A percentile compares a stretch with the other conserved stretches of the same genome.
Evolutionary conservation across 2,329 filamentous ascomycete species (phyloP).

Genomic region (Cercospora janseana): DNA sequence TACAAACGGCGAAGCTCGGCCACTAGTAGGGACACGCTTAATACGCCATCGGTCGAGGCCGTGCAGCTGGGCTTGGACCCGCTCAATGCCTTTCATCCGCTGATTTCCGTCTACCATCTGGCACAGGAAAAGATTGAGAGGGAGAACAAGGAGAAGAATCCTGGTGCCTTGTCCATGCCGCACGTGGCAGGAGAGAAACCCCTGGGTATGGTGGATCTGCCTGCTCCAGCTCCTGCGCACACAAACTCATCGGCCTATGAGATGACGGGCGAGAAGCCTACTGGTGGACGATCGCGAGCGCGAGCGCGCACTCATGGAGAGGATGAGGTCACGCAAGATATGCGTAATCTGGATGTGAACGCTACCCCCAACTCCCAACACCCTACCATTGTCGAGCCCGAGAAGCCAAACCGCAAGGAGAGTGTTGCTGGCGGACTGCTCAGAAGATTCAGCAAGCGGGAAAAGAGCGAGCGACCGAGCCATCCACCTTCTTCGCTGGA

Average conservation of each 20-base stretch:
- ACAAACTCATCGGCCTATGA: constrained; percentile 84
- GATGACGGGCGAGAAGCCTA: constrained; percentile 83
- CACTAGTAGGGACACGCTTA: constrained; percentile 82
- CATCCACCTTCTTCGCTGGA: constrained; percentile 73
- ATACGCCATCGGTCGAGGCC: constrained; percentile 79
- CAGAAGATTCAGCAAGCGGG: constrained; percentile 86
- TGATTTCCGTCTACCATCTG: constrained; percentile 92
- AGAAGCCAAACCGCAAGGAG: constrained; percentile 64
- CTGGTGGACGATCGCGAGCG: constrained; percentile 76
- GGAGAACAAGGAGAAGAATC: constrained; percentile 61
- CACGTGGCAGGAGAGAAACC: constrained; percentile 56
- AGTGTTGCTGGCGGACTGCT: constrained; percentile 81
- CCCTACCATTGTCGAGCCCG: constrained; percentile 46
- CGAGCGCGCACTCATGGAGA: constrained; percentile 91
- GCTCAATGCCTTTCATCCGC: constrained; percentile 85
- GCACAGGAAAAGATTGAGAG: constrained; percentile 92
- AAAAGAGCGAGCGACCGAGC: constrained; percentile 59
- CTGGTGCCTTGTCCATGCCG: constrained; percentile 58
- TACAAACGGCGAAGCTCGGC: constrained; percentile 92
- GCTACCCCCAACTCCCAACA: constrained; percentile 50
- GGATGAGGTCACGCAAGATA: constrained; percentile 75
- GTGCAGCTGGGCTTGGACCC: constrained; percentile 81
- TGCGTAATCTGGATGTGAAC: constrained; percentile 63
- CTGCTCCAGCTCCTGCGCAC: constrained; percentile 79
- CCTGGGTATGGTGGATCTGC: constrained; percentile 69